A percentile compares a stretch with the other conserved stretches of the same genome.
These are phyloP conservation scores for Flaveria robusta DNA, from an alignment of 129 eudicot species.

Conservation along the genomic window DNA sequence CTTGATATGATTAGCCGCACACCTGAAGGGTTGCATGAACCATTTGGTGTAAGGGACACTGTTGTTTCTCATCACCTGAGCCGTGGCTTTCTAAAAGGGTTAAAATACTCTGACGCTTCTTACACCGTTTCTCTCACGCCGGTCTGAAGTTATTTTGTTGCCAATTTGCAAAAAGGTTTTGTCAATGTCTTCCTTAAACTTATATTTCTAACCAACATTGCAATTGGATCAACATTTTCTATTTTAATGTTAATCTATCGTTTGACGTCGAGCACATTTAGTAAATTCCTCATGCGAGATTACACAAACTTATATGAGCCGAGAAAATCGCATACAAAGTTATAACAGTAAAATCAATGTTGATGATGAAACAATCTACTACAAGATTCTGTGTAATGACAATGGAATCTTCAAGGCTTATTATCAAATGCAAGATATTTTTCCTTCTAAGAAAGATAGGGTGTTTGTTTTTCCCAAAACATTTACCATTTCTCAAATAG, in stretches of 20 bases:
- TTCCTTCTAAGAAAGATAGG: too few relatives aligned
- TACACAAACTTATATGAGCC: too few relatives aligned
- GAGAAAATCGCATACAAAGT: too few relatives aligned
- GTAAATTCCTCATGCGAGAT: too few relatives aligned
- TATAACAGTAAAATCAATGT: too few relatives aligned
- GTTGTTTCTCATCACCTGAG: conserved; percentile 42
- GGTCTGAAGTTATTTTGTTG: conserved; percentile 38
- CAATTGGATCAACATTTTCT: background rate
- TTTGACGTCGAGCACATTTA: background rate
- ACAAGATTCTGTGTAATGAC: conserved; percentile 92
- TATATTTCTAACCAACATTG: conserved; percentile 10
- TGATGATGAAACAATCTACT: conserved; percentile 56
- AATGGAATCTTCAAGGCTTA: conserved; percentile 83
- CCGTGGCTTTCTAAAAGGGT: conserved; percentile 60
- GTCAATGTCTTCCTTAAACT: conserved; percentile 6
- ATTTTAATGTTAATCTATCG: conserved; percentile 1
- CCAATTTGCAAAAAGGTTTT: background rate
- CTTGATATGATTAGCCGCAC: conserved; percentile 37
- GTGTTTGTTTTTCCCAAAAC: too few relatives aligned
- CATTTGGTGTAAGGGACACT: conserved; percentile 56
- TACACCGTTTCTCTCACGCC: conserved; percentile 60
- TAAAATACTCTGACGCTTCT: conserved; percentile 64
- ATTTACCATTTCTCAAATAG: background rate
- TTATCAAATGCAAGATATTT: conserved; percentile 68
- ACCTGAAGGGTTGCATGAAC: conserved; percentile 35